Conservation (phyloP, 176 grass and related monocot genomes). For the Ensete glaucum region DNA sequence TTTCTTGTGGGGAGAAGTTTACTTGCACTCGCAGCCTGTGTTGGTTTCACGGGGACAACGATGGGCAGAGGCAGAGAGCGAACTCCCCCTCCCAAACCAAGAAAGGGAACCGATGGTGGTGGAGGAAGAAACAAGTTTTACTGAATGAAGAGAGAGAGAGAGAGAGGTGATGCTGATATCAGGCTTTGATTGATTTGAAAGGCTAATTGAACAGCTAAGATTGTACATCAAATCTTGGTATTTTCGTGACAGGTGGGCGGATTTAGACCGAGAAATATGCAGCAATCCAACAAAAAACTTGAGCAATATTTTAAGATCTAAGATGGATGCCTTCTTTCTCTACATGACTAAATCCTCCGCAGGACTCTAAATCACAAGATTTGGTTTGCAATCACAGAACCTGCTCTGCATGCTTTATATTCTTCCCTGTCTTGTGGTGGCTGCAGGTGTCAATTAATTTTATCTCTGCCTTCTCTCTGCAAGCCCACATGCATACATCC, state of each 20-base stretch:
- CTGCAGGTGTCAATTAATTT: neutral
- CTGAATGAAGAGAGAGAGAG: constrained; percentile 1
- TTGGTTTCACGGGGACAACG: neutral
- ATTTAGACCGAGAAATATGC: too few relatives aligned
- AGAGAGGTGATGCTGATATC: neutral
- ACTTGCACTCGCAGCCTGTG: constrained; percentile 4
- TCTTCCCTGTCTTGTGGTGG: neutral
- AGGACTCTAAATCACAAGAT: too few relatives aligned
- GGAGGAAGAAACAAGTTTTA: too few relatives aligned
- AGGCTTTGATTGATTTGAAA: constrained; percentile 13
- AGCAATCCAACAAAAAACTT: too few relatives aligned
- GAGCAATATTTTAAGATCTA: too few relatives aligned
- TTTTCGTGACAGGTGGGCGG: neutral
- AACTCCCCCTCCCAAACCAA: neutral
- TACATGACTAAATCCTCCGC: too few relatives aligned
- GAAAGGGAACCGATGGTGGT: neutral
- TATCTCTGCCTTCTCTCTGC: neutral
- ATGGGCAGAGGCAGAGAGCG: neutral
- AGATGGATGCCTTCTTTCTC: too few relatives aligned
- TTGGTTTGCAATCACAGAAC: too few relatives aligned
- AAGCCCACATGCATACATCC: constrained; percentile 17
- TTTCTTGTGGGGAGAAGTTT: constrained; percentile 6
- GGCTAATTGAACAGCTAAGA: neutral
- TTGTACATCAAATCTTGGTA: neutral
- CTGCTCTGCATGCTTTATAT: neutral